Percentiles rank a stretch among this genome's conserved stretches.
Evolutionary conservation across 1,284 basidiomycete species (phyloP).

Genomic region (Peniophora sp.): DNA sequence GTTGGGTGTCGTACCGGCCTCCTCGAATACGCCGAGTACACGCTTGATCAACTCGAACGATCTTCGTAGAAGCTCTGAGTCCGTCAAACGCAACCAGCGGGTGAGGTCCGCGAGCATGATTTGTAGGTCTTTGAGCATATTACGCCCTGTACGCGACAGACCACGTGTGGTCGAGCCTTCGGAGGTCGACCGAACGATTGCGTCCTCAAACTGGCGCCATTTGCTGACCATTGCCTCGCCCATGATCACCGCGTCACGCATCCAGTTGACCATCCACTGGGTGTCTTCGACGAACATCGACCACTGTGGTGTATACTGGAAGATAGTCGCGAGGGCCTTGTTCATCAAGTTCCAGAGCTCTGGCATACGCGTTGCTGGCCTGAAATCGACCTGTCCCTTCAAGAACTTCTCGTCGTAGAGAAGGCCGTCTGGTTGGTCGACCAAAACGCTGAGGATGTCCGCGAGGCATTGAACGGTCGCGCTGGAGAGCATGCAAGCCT

Average conservation of each 20-base stretch:
- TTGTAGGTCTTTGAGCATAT: conserved; percentile 75
- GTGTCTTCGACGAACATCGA: conserved; percentile 64
- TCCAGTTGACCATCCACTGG: conserved; percentile 87
- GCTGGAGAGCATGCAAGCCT: conserved; percentile 81
- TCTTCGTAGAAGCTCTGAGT: conserved; percentile 83
- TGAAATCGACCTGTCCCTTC: conserved; percentile 32
- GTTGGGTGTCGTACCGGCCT: conserved; percentile 43
- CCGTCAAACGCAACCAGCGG: conserved; percentile 85
- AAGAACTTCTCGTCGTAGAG: conserved; percentile 54
- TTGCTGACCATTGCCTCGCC: conserved; percentile 78
- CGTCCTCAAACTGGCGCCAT: conserved; percentile 71
- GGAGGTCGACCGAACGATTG: conserved; percentile 34
- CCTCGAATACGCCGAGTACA: conserved; percentile 63
- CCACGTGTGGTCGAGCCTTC: conserved; percentile 21
- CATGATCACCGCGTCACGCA: conserved; percentile 94
- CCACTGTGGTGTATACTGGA: conserved; percentile 78
- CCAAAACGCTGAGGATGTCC: conserved; percentile 84
- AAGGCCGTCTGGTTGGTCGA: conserved; percentile 62
- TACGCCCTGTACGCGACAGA: conserved; percentile 47
- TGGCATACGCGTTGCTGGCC: conserved; percentile 47
- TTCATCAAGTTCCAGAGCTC: conserved; percentile 82
- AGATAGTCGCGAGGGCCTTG: conserved; percentile 72
- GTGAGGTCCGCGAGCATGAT: conserved; percentile 71
- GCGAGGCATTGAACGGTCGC: conserved; percentile 86
- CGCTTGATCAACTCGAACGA: conserved; percentile 76